Evolutionary conservation across 208 protist genomes (phyloP).

Genomic region (Trypanosomatidae sp.): DNA sequence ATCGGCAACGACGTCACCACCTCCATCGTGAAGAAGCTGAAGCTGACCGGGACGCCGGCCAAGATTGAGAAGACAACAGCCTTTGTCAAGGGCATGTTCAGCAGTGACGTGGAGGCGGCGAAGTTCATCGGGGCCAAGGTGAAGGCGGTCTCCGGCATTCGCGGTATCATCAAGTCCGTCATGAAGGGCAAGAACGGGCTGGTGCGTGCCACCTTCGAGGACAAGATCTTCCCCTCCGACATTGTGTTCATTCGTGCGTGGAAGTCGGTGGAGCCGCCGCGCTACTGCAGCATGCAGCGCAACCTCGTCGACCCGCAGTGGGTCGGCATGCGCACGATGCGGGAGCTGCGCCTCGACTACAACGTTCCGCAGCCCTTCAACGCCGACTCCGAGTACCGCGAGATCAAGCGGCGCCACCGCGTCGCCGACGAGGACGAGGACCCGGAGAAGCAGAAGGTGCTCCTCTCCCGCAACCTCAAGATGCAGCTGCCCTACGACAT

Average conservation of each 20-base stretch:
- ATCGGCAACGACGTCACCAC: conserved; percentile 94
- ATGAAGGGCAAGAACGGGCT: conserved; percentile 91
- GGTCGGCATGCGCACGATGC: conserved; percentile 86
- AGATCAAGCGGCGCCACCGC: conserved; percentile 83
- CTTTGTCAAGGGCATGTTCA: conserved; percentile 98
- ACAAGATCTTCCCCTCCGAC: conserved; percentile 98
- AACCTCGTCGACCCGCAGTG: conserved; percentile 87
- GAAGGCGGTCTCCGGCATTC: conserved; percentile 98
- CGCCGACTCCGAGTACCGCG: conserved; percentile 77
- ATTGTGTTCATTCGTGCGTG: conserved; percentile 99
- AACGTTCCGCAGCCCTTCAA: conserved; percentile 48
- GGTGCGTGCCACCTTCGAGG: conserved; percentile 99
- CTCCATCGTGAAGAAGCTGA: conserved; percentile 99
- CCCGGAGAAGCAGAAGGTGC: conserved; percentile 37
- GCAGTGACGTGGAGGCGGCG: conserved; percentile 92
- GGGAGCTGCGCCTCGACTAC: conserved; percentile 80
- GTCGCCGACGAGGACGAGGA: conserved; percentile 56
- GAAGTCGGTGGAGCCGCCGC: conserved; percentile 94
- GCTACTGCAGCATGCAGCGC: conserved; percentile 97
- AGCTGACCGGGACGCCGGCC: conserved; percentile 97
- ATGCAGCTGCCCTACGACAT: conserved; percentile 88
- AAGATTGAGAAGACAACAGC: conserved; percentile 99
- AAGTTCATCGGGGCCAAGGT: conserved; percentile 99
- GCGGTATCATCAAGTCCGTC: conserved; percentile 99
- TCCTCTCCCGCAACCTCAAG: conserved; percentile 84